Evolutionary conservation across 2,329 filamentous ascomycete genomes (phyloP), one percentile per base, ranked within the genome.

Genomic region (Berkeleyomyces rouxiae): DNA sequence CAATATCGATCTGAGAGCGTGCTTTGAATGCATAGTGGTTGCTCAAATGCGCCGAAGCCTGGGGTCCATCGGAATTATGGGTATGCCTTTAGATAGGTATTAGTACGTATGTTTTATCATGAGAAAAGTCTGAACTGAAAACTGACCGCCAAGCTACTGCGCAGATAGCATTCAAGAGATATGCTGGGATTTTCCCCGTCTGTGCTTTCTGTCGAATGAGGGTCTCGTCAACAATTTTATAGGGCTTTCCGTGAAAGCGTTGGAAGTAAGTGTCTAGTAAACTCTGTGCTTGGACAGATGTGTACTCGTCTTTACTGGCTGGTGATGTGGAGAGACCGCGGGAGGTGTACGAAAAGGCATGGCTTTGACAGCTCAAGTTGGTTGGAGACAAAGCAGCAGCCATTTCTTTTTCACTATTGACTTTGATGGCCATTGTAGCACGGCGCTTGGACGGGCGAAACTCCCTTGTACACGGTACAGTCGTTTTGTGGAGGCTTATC

Each of bases 181-280:
- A 81, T 33, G 69, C 68, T 2, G 82, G 79, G 3, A 92, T 74
- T 68, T 88, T 85, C 58, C 84, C 84, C 7, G 84, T 73, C 67
- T 88, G 85, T 66, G 90, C 74, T 33, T 84, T 79, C 72, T 91
- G 87, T 63, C 89, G 80, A 7, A 87, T 84, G 0, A 81, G 82
- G 0, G 84, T 77, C 72, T 95, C 89, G 69, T 95, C 88, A 3
- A 95, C 76, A 60, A 95, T 85, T 69, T 88, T 83, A 67, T 87
- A 93, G 1, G 89, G 88, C 69, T 90, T 92, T 59, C 85, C 86
- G 70, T 95, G 89, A 46, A 91, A 82, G 59, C 87, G 82, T 31
- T 79, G 75, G 70, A 95, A 95, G 71, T 91, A 95, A 4, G 85
- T 86, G 68, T 95, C 86, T 39, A 95, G 75, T 37, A 90, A 75